Base-by-base conservation (phyloP, 768 basidiomycete species). In the Postia placenta region DNA sequence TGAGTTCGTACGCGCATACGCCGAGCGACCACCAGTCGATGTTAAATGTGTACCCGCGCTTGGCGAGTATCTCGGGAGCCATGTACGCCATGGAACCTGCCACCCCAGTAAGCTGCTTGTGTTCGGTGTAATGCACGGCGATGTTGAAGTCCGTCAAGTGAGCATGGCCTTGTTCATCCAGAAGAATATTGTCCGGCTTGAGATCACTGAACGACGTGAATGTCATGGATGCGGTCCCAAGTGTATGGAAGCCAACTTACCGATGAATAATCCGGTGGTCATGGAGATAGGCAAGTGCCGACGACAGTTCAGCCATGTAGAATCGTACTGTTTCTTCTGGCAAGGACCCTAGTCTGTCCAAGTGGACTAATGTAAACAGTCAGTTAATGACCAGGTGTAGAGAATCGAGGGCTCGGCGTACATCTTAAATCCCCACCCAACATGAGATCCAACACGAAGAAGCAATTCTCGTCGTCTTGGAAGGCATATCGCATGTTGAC, bases 41-140 rank as follows among this genome's bases (percentile, higher is more conserved):
- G 27, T 85, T 83, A 60, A 84, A 92, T 2, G 91, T 92, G 67
- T 99, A 99, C 14, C 95, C 95, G 52, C 89, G 83, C 67, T 96
- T 96, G 39, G 82, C 74, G 36, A 99, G 73, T 40, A 99, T 95
- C 81, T 87, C 84, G 2, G 85, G 86, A 36, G 87, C 94, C 95
- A 99, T 99, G 65, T 99, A 99, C 2, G 95, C 95, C 94, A 98
- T 95, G 45, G 92, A 95, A 7, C 95, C 95, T 20, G 95, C 95
- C 0, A 99, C 88, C 20, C 93, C 92, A 11, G 88, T 93, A 22
- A 87, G 67, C 27, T 92, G 69, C 50, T 86, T 79, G 48, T 89
- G 78, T 49, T 96, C 92, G 4, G 85, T 82, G 63, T 89, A 98
- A 66, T 99, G 95, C 5, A 98, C 92, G 14, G 95, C 95, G 50